Conservation (phyloP, 176 grass and related monocot species). For the Carex parvula region DNA sequence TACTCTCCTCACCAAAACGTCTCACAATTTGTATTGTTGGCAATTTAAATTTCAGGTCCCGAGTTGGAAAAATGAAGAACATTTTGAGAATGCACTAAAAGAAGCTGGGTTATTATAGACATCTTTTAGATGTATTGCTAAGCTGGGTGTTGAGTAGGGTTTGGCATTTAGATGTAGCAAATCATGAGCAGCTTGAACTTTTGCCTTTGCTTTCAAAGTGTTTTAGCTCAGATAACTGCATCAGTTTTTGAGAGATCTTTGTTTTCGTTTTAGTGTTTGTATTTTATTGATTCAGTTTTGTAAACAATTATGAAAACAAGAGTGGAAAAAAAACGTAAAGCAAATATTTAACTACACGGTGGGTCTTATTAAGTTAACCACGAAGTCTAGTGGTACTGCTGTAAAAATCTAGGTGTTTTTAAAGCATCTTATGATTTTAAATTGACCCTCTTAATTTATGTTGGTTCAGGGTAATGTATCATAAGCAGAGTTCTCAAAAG, state of each 20-base stretch:
- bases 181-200: neutral
- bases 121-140: neutral
- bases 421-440: no score
- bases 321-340: neutral
- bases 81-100: constrained; percentile 33
- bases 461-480: no score
- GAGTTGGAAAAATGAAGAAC: constrained; percentile 17
- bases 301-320: neutral
- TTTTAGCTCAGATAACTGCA: neutral
- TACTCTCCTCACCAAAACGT: neutral
- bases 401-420: neutral
- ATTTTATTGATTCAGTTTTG: neutral
- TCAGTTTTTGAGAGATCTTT: neutral
- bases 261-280: neutral
- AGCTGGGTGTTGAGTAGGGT: no score
- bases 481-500: no score
- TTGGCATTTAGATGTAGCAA: neutral
- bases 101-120: constrained; percentile 29
- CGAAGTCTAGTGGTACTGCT: neutral
- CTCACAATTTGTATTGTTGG: neutral
- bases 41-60: constrained; percentile 24
- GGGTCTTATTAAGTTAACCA: neutral
- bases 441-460: no score
- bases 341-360: neutral
- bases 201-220: neutral